Evolutionary conservation across 352 stramenopile species (phyloP).

Genomic region (Globisporangium mamillatum): DNA sequence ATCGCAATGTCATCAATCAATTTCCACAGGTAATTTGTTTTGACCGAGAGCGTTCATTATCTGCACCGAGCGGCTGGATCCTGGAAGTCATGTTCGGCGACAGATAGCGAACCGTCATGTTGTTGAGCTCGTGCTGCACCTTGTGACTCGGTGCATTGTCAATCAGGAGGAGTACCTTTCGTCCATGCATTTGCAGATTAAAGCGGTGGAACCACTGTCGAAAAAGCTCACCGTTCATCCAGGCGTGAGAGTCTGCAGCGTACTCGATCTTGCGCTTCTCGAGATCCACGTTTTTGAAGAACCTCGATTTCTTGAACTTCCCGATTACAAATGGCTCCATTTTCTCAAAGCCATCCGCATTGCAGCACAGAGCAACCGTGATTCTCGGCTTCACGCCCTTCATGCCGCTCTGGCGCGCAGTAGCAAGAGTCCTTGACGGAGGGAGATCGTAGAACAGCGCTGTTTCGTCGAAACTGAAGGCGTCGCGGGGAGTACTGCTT

Average conservation of each 20-base stretch:
- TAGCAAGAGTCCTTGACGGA: background rate
- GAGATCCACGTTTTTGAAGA: background rate
- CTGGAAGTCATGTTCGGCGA: background rate
- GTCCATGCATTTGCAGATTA: background rate
- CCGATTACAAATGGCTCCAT: background rate
- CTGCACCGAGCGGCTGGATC: background rate
- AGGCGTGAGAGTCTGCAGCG: background rate
- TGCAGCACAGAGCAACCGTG: background rate
- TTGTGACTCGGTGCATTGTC: background rate
- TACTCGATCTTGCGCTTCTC: slow-evolving; percentile 1
- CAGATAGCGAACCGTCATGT: background rate
- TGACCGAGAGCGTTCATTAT: background rate
- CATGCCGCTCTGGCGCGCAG: background rate
- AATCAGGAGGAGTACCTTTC: background rate
- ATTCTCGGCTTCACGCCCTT: background rate
- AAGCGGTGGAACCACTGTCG: background rate
- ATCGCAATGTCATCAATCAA: too few species aligned
- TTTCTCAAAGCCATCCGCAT: background rate
- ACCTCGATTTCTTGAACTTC: background rate
- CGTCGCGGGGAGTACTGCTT: background rate
- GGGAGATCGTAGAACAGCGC: background rate
- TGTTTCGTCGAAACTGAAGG: slow-evolving; percentile 1
- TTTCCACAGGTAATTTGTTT: too few species aligned
- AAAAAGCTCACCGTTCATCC: too few species aligned
- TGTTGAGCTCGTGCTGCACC: background rate